Conservation (phyloP, 768 basidiomycete species). For the Pisolithus albus region DNA sequence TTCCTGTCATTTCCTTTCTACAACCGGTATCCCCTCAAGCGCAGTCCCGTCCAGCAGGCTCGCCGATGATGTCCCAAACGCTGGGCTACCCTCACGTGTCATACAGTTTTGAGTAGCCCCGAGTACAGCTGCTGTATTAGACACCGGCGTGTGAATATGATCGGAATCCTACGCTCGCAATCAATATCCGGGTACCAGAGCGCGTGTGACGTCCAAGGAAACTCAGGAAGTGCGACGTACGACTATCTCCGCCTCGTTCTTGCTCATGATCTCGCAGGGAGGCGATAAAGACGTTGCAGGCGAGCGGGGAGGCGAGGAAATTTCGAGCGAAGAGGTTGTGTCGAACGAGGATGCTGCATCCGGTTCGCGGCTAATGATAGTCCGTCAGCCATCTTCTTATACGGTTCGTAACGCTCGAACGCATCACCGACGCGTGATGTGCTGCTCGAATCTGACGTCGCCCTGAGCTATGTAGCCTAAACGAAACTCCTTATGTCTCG, state of each 20-base stretch:
- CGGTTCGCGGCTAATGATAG: slow-evolving; percentile 31
- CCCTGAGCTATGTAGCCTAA: slow-evolving; percentile 25
- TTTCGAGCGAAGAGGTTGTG: slow-evolving; percentile 21
- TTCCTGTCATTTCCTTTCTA: slow-evolving; percentile 86
- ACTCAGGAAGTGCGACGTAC: slow-evolving; percentile 46
- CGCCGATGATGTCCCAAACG: no score
- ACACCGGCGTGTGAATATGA: slow-evolving; percentile 42
- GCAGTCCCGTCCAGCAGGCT: slow-evolving; percentile 84
- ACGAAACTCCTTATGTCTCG: slow-evolving; percentile 44
- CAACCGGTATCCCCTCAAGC: slow-evolving; percentile 67
- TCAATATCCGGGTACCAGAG: slow-evolving; percentile 42
- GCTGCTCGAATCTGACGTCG: slow-evolving; percentile 11
- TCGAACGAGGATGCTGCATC: slow-evolving; percentile 57
- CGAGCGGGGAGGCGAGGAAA: slow-evolving; percentile 36
- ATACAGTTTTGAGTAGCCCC: slow-evolving; percentile 10
- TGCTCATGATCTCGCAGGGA: slow-evolving; percentile 26
- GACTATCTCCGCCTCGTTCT: slow-evolving; percentile 27
- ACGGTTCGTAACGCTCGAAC: slow-evolving; percentile 82
- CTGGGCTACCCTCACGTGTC: slow-evolving; percentile 45
- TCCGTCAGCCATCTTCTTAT: slow-evolving; percentile 46
- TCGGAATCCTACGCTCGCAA: slow-evolving; percentile 39
- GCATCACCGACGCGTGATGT: slow-evolving; percentile 61
- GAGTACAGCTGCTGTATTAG: slow-evolving; percentile 5
- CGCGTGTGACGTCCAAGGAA: slow-evolving; percentile 49
- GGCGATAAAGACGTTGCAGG: slow-evolving; percentile 28